Conservation (phyloP, 495 filamentous ascomycete genomes). For the Entonaema liquescens region DNA sequence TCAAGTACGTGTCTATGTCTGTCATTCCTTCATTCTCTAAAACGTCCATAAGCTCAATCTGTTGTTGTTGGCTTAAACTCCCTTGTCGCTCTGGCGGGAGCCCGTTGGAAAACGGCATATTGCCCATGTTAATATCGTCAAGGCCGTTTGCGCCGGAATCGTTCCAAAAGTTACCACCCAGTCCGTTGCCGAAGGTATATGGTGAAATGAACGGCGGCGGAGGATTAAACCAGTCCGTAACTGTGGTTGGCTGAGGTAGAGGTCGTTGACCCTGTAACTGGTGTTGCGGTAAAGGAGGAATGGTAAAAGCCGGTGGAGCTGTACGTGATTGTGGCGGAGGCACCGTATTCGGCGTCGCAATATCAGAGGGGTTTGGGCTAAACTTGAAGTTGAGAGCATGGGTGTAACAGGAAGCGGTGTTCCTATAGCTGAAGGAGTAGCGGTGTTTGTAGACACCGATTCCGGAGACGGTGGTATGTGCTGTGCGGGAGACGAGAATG, state of each 20-base stretch:
- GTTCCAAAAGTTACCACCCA: constrained; percentile 57
- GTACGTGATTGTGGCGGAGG: constrained; percentile 38
- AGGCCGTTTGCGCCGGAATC: constrained; percentile 50
- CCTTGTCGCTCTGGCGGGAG: constrained; percentile 60
- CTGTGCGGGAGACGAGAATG: constrained; percentile 37
- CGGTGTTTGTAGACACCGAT: constrained; percentile 29
- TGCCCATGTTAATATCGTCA: constrained; percentile 41
- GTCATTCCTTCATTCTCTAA: constrained; percentile 70
- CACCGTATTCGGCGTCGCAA: constrained; percentile 32
- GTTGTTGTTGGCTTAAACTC: constrained; percentile 74
- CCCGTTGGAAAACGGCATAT: constrained; percentile 40
- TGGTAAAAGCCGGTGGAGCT: constrained; percentile 48
- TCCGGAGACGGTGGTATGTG: constrained; percentile 39
- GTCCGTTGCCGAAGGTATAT: constrained; percentile 54
- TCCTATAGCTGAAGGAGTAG: constrained; percentile 30
- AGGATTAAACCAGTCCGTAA: constrained; percentile 55
- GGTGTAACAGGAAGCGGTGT: constrained; percentile 38
- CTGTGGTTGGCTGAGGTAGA: constrained; percentile 46
- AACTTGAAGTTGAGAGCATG: constrained; percentile 34
- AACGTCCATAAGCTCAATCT: constrained; percentile 73
- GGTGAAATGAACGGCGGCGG: constrained; percentile 63
- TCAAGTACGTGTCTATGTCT: constrained; percentile 70
- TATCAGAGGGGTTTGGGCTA: constrained; percentile 43
- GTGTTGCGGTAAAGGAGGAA: constrained; percentile 48
- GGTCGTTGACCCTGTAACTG: constrained; percentile 50